Evolutionary conservation across 805 yeast species (phyloP), one percentile per base, ranked within the genome.

Genomic region (Kluyveromyces wickerhamii): DNA sequence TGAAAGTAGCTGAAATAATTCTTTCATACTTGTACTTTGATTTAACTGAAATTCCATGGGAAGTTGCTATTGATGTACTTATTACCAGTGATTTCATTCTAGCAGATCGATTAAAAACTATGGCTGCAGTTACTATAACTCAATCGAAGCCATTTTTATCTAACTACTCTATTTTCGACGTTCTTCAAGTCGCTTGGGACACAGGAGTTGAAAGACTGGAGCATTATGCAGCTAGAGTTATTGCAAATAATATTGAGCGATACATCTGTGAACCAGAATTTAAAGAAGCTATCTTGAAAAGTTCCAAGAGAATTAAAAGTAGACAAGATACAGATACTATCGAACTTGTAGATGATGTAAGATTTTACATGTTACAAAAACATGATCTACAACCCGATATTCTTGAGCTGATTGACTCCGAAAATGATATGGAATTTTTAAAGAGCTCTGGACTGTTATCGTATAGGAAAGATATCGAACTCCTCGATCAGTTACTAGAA

Each of bases 251-350:
- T 38, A 46, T 83, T 17, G 51, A 44, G 7, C 36, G 30, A 18
- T 75, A 51, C 53, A 44, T 62, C 5, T 25, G 43, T 1, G 60
- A 60, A n/a, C 54, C 58, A 1, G 67, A 65, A 27, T 63, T 74
- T 34, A 48, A 54, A 32, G 59, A 51, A 11, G 58, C 59, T 0
- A 49, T 69, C 12, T 52, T 67, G 14, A 66, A 64, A 42, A 66
- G 74, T 49, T 79, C 89, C 0, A 42, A 48, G 11, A 60, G 84
- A 45, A 80, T 83, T 32, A 48, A 67, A 14, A 57, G 52, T 11
- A 67, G 92, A 49, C 77, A 83, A 44, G 84, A 76, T 40, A 78
- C 82, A 0, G 94, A 83, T 58, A 79, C 89, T 1, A 79, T 83
- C 49, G 94, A 83, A 47, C 60, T 83, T 44, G 64, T 83, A 18